phyloP scores from a whole-genome alignment of 441 rosid genomes.

The Adansonia madagascariensis region DNA sequence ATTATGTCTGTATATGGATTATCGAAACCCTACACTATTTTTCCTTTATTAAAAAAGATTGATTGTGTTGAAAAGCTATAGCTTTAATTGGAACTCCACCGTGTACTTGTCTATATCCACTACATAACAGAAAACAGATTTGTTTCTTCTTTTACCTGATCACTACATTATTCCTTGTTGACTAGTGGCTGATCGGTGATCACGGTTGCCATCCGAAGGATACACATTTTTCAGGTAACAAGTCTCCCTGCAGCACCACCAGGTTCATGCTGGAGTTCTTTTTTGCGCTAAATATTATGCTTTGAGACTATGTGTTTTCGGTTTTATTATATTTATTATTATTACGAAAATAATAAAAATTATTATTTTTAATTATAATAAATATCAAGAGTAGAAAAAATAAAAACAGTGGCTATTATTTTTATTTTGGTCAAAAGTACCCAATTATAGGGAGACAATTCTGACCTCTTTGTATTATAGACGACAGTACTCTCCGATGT shows the following conservation, averaged over 20 bases:
- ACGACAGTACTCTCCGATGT: slow-evolving; percentile 37
- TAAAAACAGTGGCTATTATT: background rate
- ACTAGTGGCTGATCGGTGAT: background rate
- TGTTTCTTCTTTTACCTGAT: background rate
- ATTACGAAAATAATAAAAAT: too few relatives aligned
- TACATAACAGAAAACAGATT: background rate
- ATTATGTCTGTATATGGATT: background rate
- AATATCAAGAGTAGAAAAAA: too few relatives aligned
- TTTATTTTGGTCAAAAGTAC: slow-evolving; percentile 7
- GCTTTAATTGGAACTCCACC: slow-evolving; percentile 22
- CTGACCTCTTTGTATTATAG: slow-evolving; percentile 15
- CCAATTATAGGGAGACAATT: slow-evolving; percentile 41
- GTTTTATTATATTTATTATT: too few relatives aligned
- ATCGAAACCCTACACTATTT: background rate
- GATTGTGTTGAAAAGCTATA: slow-evolving; percentile 17
- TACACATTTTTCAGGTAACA: background rate
- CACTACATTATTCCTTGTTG: background rate
- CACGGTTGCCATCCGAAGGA: background rate
- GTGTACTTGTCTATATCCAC: slow-evolving; percentile 11
- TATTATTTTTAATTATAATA: too few relatives aligned
- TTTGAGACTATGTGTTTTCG: background rate
- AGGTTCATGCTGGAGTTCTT: background rate
- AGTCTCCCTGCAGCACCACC: background rate
- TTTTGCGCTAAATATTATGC: background rate
- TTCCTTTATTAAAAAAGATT: background rate